A percentile compares a stretch with the other conserved stretches of the same genome.
These are phyloP conservation scores for Gossypium laxum DNA, from an alignment of 441 rosid species.

Conservation along the genomic window DNA sequence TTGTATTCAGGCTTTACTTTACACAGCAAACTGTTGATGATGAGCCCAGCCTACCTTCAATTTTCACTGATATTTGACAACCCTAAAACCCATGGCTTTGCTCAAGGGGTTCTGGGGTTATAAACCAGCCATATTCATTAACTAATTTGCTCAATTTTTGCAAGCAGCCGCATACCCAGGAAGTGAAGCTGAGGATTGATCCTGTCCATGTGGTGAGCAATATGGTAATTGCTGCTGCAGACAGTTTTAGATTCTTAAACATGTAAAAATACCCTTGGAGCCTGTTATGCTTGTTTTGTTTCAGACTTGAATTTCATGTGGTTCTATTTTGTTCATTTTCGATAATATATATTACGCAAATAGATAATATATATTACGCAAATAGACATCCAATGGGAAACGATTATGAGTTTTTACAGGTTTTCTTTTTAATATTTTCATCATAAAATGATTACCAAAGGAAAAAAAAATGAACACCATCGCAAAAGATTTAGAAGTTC, in stretches of 20 bases:
- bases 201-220: slow-evolving; percentile 1
- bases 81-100: background rate
- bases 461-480: background rate
- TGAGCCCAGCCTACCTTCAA: background rate
- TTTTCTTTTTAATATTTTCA: background rate
- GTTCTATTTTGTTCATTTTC: background rate
- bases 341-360: no score
- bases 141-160: background rate
- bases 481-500: background rate
- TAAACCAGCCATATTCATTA: background rate
- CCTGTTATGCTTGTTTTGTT: slow-evolving; percentile 13
- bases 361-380: background rate
- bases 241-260: slow-evolving; percentile 8
- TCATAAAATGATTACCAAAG: background rate
- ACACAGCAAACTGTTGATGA: background rate
- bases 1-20: background rate
- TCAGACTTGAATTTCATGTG: background rate
- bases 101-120: background rate
- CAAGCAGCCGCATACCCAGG: slow-evolving; percentile 14
- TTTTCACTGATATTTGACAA: slow-evolving; percentile 1
- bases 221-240: slow-evolving; percentile 2
- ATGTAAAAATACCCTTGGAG: slow-evolving; percentile 15
- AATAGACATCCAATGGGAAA: background rate
- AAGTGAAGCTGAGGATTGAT: slow-evolving; percentile 11
- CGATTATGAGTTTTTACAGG: background rate